Conservation (phyloP, 2,329 filamentous ascomycete genomes). For the Fusarium sp. region DNA sequence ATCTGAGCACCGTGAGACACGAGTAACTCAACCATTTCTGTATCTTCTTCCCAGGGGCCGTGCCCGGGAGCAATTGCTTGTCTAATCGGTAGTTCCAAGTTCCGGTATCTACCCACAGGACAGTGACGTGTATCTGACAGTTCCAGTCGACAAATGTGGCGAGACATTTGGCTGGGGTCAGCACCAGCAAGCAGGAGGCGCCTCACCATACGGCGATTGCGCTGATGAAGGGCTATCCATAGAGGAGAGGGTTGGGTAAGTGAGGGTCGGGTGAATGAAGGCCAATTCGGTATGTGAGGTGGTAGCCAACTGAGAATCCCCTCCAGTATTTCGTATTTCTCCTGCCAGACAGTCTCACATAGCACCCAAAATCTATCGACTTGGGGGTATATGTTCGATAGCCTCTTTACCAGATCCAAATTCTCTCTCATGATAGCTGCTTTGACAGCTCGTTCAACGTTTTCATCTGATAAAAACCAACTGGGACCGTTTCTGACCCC, state of each 20-base stretch:
- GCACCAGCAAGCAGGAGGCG: background rate
- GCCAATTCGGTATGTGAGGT: rapidly evolving
- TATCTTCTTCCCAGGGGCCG: background rate
- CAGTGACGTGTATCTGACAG: too few relatives aligned
- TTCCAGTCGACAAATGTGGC: background rate
- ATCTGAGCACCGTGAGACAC: background rate
- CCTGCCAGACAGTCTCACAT: background rate
- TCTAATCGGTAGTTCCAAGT: background rate
- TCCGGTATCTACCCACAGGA: rapidly evolving
- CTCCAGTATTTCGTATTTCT: rapidly evolving
- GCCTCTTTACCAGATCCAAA: background rate
- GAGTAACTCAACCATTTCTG: background rate
- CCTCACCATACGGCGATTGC: background rate
- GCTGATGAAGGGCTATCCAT: background rate
- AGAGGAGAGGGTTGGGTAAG: background rate
- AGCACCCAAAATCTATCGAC: background rate
- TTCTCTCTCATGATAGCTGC: background rate
- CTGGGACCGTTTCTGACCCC: rapidly evolving
- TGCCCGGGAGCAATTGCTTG: rapidly evolving
- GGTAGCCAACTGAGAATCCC: background rate
- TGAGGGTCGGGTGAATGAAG: too few relatives aligned
- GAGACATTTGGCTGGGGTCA: background rate
- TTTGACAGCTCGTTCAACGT: rapidly evolving
- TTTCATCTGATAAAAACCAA: background rate
- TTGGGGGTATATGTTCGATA: background rate